Evolutionary conservation across 805 yeast species (phyloP).

Genomic region (Candida morakotiae): DNA sequence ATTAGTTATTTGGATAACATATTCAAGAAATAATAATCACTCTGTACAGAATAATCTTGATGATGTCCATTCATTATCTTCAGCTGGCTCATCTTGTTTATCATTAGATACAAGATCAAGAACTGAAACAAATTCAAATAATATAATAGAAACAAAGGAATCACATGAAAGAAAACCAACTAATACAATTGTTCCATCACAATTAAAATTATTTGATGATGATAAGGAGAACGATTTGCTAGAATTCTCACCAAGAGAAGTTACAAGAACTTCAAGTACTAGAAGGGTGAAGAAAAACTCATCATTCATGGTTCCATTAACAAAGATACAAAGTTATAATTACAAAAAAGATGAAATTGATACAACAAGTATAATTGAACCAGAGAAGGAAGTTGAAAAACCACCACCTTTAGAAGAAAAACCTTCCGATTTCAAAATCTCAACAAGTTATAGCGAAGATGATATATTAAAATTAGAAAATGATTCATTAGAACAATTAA

Average conservation of each 20-base stretch:
- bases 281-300: conserved; percentile 15
- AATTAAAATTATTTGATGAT: conserved; percentile 44
- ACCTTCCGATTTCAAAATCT: conserved; percentile 11
- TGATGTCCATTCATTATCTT: conserved; percentile 19
- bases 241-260: conserved; percentile 9
- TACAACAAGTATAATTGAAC: background rate
- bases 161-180: background rate
- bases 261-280: conserved; percentile 32
- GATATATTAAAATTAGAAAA: conserved; percentile 44
- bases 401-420: background rate
- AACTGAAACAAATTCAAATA: conserved; percentile 2
- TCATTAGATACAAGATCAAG: background rate
- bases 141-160: background rate
- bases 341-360: background rate
- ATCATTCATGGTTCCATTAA: conserved; percentile 9
- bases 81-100: conserved; percentile 11
- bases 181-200: conserved; percentile 44
- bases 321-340: background rate
- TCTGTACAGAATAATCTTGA: conserved; percentile 19
- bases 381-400: background rate
- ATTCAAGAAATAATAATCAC: conserved; percentile 47
- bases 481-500: conserved; percentile 35
- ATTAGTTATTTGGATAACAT: conserved; percentile 80
- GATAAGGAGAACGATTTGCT: conserved; percentile 9
- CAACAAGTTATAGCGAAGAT: conserved; percentile 31